Conservation (phyloP, 2,329 filamentous ascomycete genomes). For the Scytalidium sp. region DNA sequence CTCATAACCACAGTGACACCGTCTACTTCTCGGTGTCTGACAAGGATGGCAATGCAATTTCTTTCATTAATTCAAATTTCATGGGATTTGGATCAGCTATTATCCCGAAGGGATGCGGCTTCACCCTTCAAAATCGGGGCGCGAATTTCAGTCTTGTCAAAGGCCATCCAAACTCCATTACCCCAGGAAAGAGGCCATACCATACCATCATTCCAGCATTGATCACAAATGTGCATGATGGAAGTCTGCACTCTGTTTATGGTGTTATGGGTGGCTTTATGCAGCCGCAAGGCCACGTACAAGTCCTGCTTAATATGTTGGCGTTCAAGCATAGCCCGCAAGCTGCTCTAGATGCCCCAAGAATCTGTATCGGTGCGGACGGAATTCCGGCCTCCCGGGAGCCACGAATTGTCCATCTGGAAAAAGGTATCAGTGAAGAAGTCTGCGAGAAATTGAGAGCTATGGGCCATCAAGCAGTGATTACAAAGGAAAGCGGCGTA, state of each 20-base stretch:
- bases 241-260: conserved; percentile 77
- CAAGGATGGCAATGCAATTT: conserved; percentile 80
- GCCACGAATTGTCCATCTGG: conserved; percentile 66
- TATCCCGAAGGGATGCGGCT: conserved; percentile 81
- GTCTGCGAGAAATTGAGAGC: conserved; percentile 63
- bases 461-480: conserved; percentile 70
- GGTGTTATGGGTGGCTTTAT: conserved; percentile 99
- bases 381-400: conserved; percentile 62
- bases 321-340: conserved; percentile 81
- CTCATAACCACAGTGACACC: conserved; percentile 83
- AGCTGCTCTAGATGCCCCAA: conserved; percentile 82
- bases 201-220: conserved; percentile 97
- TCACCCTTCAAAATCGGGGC: conserved; percentile 91
- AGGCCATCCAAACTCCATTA: conserved; percentile 76
- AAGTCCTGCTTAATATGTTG: conserved; percentile 86
- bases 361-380: conserved; percentile 77
- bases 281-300: conserved; percentile 95
- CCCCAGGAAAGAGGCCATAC: conserved; percentile 84
- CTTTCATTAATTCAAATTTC: conserved; percentile 96
- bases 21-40: conserved; percentile 92
- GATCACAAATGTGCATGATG: conserved; percentile 73
- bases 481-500: conserved; percentile 60
- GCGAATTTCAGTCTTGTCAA: conserved; percentile 75
- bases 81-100: conserved; percentile 84
- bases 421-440: conserved; percentile 74